These are phyloP conservation scores for Capsicum pubescens DNA, from an alignment of 257 asterid species.

Conservation along the genomic window DNA sequence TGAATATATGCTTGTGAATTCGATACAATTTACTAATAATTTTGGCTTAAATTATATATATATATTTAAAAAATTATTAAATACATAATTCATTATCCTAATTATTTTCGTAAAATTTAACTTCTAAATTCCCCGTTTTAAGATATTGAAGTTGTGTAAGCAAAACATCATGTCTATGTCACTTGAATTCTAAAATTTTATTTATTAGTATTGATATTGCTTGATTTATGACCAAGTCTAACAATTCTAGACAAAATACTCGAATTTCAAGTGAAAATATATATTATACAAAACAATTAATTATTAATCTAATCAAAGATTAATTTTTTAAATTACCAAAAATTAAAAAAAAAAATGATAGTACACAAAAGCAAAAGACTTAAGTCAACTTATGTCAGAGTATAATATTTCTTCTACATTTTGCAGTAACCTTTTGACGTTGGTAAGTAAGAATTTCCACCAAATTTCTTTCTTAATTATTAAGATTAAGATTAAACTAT, in stretches of 20 bases:
- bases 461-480: slow-evolving; percentile 6
- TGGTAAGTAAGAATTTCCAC: background rate
- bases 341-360: too few relatives aligned
- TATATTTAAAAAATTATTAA: background rate
- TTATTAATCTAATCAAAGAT: background rate
- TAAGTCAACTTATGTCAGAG: background rate
- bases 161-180: slow-evolving; percentile 19
- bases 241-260: background rate
- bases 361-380: background rate
- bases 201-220: background rate
- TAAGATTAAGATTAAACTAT: slow-evolving; percentile 8
- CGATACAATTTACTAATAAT: too few relatives aligned
- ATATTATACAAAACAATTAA: background rate
- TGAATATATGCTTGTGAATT: rapidly evolving
- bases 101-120: background rate
- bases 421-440: slow-evolving; percentile 25
- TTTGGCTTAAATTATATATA: too few relatives aligned
- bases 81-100: background rate
- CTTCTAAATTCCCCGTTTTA: too few relatives aligned
- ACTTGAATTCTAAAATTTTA: background rate
- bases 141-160: background rate
- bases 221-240: slow-evolving; percentile 20
- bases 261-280: background rate
- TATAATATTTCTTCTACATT: background rate
- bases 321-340: background rate